Evolutionary conservation across 2,329 filamentous ascomycete species (phyloP).

Genomic region (Zymoseptoria crescenta): DNA sequence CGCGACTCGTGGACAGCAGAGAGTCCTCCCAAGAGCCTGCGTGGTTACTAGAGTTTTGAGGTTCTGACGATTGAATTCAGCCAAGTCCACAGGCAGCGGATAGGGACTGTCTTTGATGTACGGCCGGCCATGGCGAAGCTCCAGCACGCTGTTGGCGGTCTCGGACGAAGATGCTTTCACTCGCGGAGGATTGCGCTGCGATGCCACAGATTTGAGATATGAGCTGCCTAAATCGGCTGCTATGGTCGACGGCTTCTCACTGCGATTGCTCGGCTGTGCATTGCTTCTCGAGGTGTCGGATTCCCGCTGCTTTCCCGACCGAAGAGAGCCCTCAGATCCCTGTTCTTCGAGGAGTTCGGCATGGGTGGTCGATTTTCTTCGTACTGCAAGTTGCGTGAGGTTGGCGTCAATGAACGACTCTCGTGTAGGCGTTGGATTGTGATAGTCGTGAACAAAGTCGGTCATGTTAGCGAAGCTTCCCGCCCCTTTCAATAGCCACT

Average conservation of each 20-base stretch:
- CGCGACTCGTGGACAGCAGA: conserved; percentile 62
- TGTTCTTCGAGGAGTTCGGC: too few species aligned
- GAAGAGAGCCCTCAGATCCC: too few species aligned
- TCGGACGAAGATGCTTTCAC: neutral
- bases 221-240: neutral
- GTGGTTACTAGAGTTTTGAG: conserved; percentile 74
- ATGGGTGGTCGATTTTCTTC: neutral
- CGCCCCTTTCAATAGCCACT: neutral
- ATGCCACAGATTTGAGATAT: neutral
- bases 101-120: conserved; percentile 77
- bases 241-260: neutral
- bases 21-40: conserved; percentile 70
- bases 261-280: neutral
- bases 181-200: neutral
- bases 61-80: conserved; percentile 80
- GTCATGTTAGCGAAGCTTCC: neutral
- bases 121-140: conserved; percentile 68
- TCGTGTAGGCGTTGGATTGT: neutral
- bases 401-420: neutral
- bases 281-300: neutral
- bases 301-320: neutral
- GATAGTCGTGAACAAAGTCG: neutral
- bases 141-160: conserved; percentile 13
- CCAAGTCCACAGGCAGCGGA: conserved; percentile 79
- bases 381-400: neutral